A percentile compares a stretch with the other conserved stretches of the same genome.
phyloP scores from a whole-genome alignment of 352 stramenopile species.

The Globisporangium cystogenes region DNA sequence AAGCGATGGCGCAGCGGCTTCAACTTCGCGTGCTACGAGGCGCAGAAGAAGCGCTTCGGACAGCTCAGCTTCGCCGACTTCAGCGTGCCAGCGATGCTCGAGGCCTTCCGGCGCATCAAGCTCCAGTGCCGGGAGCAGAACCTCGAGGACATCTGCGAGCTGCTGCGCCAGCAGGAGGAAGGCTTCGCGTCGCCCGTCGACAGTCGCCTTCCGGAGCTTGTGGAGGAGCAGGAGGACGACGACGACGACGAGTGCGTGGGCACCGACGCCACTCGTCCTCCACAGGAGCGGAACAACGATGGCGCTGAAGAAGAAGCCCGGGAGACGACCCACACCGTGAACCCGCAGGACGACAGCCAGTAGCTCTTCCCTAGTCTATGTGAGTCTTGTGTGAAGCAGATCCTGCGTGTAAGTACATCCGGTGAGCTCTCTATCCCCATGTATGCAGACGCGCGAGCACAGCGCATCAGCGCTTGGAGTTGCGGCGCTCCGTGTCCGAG shows the following conservation, averaged over 20 bases:
- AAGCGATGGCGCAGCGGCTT: constrained; percentile 46
- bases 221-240: constrained; percentile 14
- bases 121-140: constrained; percentile 9
- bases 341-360: constrained; percentile 2
- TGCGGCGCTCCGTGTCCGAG: constrained; percentile 33
- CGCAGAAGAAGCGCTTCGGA: constrained; percentile 29
- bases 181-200: constrained; percentile 8
- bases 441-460: background rate
- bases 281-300: background rate
- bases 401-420: background rate
- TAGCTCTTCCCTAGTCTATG: background rate
- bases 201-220: constrained; percentile 18
- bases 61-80: constrained; percentile 39
- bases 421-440: background rate
- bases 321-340: background rate
- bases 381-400: background rate
- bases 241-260: background rate
- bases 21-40: constrained; percentile 55
- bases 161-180: constrained; percentile 16
- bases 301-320: background rate
- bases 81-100: constrained; percentile 45
- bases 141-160: constrained; percentile 12
- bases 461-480: constrained; percentile 20
- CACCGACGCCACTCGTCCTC: background rate
- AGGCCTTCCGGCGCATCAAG: constrained; percentile 38